Conservation (phyloP, 176 grass and related monocot genomes). For the Juncus inflexus region DNA sequence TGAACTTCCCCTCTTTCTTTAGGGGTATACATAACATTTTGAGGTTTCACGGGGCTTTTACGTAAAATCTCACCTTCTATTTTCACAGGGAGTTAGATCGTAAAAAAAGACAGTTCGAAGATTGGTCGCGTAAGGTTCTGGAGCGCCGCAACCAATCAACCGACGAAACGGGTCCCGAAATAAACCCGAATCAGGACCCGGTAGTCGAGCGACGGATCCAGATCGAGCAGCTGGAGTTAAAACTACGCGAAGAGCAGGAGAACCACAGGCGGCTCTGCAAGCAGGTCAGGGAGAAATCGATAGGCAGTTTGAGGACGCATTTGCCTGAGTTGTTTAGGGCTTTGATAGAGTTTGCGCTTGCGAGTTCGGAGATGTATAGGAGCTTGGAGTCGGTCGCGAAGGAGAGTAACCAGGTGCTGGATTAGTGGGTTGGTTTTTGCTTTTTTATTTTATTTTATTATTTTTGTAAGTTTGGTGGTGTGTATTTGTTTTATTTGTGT, state of each 20-base stretch:
- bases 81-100: conserved; percentile 38
- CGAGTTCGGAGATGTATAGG: conserved; percentile 65
- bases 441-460: conserved; percentile 7
- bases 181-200: conserved; percentile 35
- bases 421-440: conserved; percentile 22
- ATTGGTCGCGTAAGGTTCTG: conserved; percentile 53
- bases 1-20: not conserved
- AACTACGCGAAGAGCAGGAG: conserved; percentile 50
- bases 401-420: conserved; percentile 30
- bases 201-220: conserved; percentile 41
- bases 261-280: conserved; percentile 45
- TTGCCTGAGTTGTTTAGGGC: conserved; percentile 80
- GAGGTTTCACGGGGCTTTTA: not conserved
- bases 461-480: conserved; percentile 4
- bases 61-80: conserved; percentile 1
- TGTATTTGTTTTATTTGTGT: not conserved
- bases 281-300: conserved; percentile 84
- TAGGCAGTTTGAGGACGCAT: conserved; percentile 65
- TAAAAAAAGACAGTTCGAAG: conserved; percentile 59
- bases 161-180: conserved; percentile 47
- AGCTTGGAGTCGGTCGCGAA: conserved; percentile 22
- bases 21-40: too few relatives aligned
- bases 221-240: conserved; percentile 53
- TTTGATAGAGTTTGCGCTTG: conserved; percentile 44
- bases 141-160: conserved; percentile 41